Conservation (phyloP, 805 yeast species). For the Metschnikowia continentalis region DNA sequence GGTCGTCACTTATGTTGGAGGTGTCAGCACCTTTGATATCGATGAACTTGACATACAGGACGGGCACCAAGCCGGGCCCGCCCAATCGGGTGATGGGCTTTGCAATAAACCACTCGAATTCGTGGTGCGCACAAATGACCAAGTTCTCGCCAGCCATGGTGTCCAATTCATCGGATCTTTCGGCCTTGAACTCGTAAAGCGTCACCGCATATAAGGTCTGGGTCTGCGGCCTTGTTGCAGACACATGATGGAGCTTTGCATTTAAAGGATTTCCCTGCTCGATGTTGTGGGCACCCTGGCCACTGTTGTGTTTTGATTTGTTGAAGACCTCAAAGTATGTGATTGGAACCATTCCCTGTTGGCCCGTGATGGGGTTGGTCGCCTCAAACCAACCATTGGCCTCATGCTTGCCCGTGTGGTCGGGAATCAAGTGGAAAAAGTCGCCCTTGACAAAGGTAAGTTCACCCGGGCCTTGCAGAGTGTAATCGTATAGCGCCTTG, state of each 20-base stretch:
- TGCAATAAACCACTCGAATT: slow-evolving; percentile 96
- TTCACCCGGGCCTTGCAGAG: slow-evolving; percentile 78
- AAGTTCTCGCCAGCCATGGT: slow-evolving; percentile 83
- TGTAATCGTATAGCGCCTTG: slow-evolving; percentile 73
- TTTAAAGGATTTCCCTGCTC: slow-evolving; percentile 18
- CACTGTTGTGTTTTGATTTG: slow-evolving; percentile 40
- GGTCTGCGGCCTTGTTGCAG: slow-evolving; percentile 19
- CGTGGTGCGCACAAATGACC: slow-evolving; percentile 93
- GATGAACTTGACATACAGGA: slow-evolving; percentile 78
- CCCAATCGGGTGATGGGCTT: slow-evolving; percentile 93
- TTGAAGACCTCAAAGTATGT: slow-evolving; percentile 76
- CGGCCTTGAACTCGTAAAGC: slow-evolving; percentile 82
- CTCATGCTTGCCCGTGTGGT: slow-evolving; percentile 19
- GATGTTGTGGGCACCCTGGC: slow-evolving; percentile 17
- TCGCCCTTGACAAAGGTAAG: slow-evolving; percentile 77
- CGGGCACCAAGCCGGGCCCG: slow-evolving; percentile 96
- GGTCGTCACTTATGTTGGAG: slow-evolving; percentile 40
- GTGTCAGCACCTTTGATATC: slow-evolving; percentile 54
- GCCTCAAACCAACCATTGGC: slow-evolving; percentile 80
- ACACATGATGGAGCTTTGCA: slow-evolving; percentile 17
- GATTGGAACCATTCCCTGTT: slow-evolving; percentile 83
- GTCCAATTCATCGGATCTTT: slow-evolving; percentile 77
- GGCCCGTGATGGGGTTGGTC: slow-evolving; percentile 73
- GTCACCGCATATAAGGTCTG: slow-evolving; percentile 77
- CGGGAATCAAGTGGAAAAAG: slow-evolving; percentile 67